Base-by-base conservation (phyloP, 192 early-diverging fungal species). In the Spinellus fusiger region DNA sequence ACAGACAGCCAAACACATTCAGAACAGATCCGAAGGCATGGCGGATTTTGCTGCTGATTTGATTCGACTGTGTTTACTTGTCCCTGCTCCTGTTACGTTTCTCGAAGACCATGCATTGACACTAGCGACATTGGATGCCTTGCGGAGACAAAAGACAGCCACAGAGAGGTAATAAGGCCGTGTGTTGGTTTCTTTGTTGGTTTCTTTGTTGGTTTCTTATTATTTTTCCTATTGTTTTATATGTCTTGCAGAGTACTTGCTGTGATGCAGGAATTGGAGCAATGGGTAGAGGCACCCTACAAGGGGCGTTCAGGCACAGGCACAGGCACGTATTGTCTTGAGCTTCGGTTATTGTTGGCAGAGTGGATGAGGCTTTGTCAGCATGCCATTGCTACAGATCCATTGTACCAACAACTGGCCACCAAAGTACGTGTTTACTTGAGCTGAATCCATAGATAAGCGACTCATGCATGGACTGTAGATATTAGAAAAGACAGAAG, bases 1-100 rank as follows among this genome's bases (percentile, higher is more conserved):
- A 12, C 93, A 93, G 66, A 79, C 97, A 23, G 84, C 89, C 1
- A 85, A 89, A 18, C 74, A 87, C 32, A 83, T 97, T 93, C 92
- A 94, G 70, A 95, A 34, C 51, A 84, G 81, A 18, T 79, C 86
- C 9, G 62, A 76, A 20, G 60, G 67, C 12, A 82, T 89, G 0
- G 74, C 89, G 10, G 86, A 91, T n/a, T 95, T 89, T 77, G 82
- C 89, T 0, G 72, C 80, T 4, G 73, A 85, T 55, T 66, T 98
- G 47, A 75, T 94, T 37, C 80, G 83, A 18, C 75, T 84, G 53
- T 85, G 79, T 49, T 59, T 92, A 20, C 34, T 64, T 25, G 81
- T 20, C 79, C 75, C 35, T 79, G 81, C 22, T 65, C 81, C 18
- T 68, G 78, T 18, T 68, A 69, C 60, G 5, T 34, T 23, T 18